Conservation (phyloP, 1,284 basidiomycete genomes). For the Rhodofomes roseus region DNA sequence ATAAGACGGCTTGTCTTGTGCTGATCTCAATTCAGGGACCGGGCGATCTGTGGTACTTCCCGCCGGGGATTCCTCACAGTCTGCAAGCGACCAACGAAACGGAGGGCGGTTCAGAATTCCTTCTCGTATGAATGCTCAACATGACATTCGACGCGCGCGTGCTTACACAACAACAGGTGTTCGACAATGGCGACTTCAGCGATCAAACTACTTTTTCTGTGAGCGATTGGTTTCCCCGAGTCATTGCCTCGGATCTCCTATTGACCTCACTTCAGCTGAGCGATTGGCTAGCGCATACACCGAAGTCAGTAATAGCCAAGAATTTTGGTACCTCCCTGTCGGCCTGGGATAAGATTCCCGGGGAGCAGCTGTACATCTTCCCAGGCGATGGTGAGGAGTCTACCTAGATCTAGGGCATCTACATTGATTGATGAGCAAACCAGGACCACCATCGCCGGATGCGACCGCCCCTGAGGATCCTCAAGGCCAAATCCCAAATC, state of each 20-base stretch:
- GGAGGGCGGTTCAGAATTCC: conserved; percentile 61
- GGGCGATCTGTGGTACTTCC: conserved; percentile 61
- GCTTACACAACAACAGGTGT: conserved; percentile 39
- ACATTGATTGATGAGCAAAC: background rate
- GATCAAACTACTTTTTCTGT: conserved; percentile 69
- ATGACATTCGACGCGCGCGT: background rate
- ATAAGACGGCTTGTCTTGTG: background rate
- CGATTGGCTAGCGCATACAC: conserved; percentile 65
- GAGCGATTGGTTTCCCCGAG: background rate
- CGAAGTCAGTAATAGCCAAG: conserved; percentile 63
- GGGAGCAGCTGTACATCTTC: conserved; percentile 65
- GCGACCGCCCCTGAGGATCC: conserved; percentile 41
- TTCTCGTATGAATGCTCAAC: conserved; percentile 44
- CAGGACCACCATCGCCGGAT: conserved; percentile 35
- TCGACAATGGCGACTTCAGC: conserved; percentile 61
- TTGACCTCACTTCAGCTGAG: conserved; percentile 38
- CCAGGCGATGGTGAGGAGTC: conserved; percentile 43
- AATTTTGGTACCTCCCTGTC: conserved; percentile 58
- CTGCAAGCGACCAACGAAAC: conserved; percentile 59
- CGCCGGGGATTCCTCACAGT: conserved; percentile 51
- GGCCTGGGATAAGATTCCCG: conserved; percentile 55
- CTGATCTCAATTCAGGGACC: conserved; percentile 21
- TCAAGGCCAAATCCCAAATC: conserved; percentile 49
- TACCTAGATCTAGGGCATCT: background rate
- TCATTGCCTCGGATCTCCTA: background rate